A percentile compares a stretch with the other conserved stretches of the same genome.
These are phyloP conservation scores for Mortierella sp. DNA, from an alignment of 371 early-diverging fungal species.

Conservation along the genomic window DNA sequence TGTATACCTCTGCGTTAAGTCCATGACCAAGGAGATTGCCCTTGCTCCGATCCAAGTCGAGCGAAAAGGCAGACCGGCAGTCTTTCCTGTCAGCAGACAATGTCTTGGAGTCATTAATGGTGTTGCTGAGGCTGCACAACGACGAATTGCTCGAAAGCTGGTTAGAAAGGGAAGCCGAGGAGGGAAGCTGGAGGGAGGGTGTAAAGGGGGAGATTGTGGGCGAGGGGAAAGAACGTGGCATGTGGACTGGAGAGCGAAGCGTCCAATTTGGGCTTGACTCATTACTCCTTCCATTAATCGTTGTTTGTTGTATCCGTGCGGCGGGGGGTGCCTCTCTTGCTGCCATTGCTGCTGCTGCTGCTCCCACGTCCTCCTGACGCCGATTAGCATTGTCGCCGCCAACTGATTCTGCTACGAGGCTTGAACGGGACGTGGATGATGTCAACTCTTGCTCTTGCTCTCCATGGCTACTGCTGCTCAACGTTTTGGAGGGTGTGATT, in stretches of 20 bases:
- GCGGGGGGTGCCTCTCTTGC: background rate
- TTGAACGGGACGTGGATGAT: background rate
- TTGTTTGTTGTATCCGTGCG: background rate
- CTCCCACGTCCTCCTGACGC: background rate
- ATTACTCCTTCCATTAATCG: background rate
- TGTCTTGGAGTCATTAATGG: background rate
- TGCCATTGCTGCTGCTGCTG: background rate
- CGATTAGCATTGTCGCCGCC: background rate
- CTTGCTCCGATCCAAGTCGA: slow-evolving; percentile 62
- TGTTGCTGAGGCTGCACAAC: background rate
- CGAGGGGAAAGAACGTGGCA: slow-evolving; percentile 18
- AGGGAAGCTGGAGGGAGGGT: slow-evolving; percentile 15
- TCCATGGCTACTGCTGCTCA: background rate
- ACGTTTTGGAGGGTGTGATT: background rate
- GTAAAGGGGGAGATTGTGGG: slow-evolving; percentile 24
- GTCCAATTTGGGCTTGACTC: slow-evolving; percentile 5
- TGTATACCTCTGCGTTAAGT: slow-evolving; percentile 68
- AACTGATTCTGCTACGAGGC: background rate
- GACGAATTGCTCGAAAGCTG: background rate
- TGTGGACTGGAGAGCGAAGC: slow-evolving; percentile 31
- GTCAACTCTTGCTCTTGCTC: slow-evolving; percentile 1
- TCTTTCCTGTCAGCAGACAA: background rate
- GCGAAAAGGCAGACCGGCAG: slow-evolving; percentile 37
- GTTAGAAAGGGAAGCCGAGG: slow-evolving; percentile 6
- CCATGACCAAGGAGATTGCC: slow-evolving; percentile 72